Evolutionary conservation across 768 basidiomycete species (phyloP), one percentile per base, ranked within the genome.

Genomic region (Phaffia australis): DNA sequence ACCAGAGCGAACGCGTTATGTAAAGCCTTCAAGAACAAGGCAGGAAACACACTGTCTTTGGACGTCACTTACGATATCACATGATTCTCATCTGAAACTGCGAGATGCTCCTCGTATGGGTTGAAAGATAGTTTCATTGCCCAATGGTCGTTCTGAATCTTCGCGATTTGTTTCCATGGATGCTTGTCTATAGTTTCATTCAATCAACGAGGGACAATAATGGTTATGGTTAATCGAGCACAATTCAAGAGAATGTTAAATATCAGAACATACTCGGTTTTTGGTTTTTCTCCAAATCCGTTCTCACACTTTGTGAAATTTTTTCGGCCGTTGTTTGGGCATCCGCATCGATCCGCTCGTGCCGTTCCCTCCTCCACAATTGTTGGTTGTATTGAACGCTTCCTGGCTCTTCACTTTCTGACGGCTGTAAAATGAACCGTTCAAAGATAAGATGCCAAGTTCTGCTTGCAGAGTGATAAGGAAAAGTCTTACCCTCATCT

Each of bases 361-460:
- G 95, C 60, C 92, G 84, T 70, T 86, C 82, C 71, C 93, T 87
- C 69, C 93, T 81, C 93, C 93, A 98, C 0, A 92, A 83, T 73
- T 95, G 93, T 73, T 94, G 87, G 73, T 95, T 98, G 73, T 93
- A 98, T 70, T 87, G 85, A 42, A 87, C 79, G 70, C 89, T 93
- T 1, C 95, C 95, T 27, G 94, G 92, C 75, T 99, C 95, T 74
- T 98, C 93, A 1, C 85, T 85, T 74, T 98, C 94, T 8, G 88
- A 84, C 84, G 90, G 87, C 93, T 93, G 72, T 2, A 60, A 42
- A 69, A 5, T 42, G 29, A 58, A 2, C 42, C 55, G 3, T 9
- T 18, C 7, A 51, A 52, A 25, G 52, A 6, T 18, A 52, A 29
- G 32, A 46, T 9, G 29, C 29, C 19, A 16, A 29, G 60, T 19